Base-by-base conservation (phyloP, 441 rosid species). In the Populus hybrid region DNA sequence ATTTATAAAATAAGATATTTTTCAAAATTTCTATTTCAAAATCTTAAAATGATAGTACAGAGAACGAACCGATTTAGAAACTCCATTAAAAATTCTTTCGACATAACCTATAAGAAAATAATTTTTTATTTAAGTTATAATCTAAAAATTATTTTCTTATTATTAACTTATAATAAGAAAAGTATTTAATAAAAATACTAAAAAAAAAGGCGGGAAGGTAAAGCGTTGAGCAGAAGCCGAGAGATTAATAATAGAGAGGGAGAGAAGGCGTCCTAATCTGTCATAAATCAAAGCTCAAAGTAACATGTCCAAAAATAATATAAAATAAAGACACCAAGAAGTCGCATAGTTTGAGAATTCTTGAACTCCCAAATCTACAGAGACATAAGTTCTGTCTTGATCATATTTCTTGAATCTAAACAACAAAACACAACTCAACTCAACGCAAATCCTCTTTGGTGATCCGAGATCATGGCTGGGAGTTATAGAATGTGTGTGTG, bases 401-500 rank as follows among this genome's bases (percentile, higher is more conserved):
- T 64, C 67, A 64, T 64, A 50, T 50, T 14, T 50, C 59, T 50
- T 50, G 7, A 50, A 50, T 54, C 61, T 0, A 18, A 54, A 54
- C n/a, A 2, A 42, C 50, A 42, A 10, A 42, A 42, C 14, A 42
- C 50, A 10, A 42, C 50, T 42, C 50, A 40, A 4, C 0, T 14
- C 20, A 14, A 50, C n/a, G 0, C 59, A 46, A 46, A 46, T 54
- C n/a, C n/a, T 6, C 0, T 54, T 1, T 16, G 21, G 61, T 54
- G 61, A 54, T 54, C 61, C 7, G 61, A 54, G 40, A 69, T 69
- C 73, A 72, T 35, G 72, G 68, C 93, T 90, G 97, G 90, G 50
- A 90, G 85, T 80, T 93, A 90, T 81, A 86, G 88, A 78, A 90
- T 95, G 50, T 90, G 97, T 78, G 78, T 86, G 84, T 93, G 97